Evolutionary conservation across 75 land plant species (phyloP), one percentile per base, ranked within the genome.

Genomic region (Selaginella tamariscina): DNA sequence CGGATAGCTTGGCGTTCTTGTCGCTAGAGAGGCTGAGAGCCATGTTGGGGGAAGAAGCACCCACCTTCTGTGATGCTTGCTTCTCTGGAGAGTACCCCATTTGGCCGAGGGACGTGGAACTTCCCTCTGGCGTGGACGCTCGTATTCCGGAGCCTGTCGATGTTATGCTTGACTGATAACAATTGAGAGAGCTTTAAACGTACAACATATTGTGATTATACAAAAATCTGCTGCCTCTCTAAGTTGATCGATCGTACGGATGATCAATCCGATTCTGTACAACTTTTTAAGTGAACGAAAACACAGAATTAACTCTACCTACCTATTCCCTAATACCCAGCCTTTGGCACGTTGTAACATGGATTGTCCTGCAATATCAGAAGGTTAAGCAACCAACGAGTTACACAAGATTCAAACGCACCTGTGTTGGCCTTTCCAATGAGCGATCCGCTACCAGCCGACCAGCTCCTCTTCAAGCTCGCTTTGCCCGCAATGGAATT

Each of bases 11-110:
- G 24, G 98, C 96, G 2, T 93, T 89, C 62, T 67, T 89, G 33
- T 75, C 88, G 26, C 71, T 93, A 2, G 83, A 87, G 68, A 83
- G 77, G 68, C 68, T 93, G 68, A 75, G 77, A 70, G 73, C 64
- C 28, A n/a, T 77, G 72, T 60, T 85, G 27, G 90, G 77, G 2
- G 65, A 70, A 1, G 96, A 86, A 28, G 78, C 83, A 30, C 72
- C 77, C 0, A 75, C 64, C 1, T 93, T 81, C 64, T 93, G 98
- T 69, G 83, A 84, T 77, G 98, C 98, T 27, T 93, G 95, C 72
- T 93, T 93, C 80, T 81, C 98, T 1, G 77, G 83, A 1, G 73
- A 82, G 0, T 93, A 89, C 56, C 84, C 98, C 0, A 89, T 91
- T 11, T 77, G 71, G 24, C 86, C 86, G 20, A 26, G 56, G 21